Conservation (phyloP, 169 alveolate genomes). For the Toxoplasma gondii region DNA sequence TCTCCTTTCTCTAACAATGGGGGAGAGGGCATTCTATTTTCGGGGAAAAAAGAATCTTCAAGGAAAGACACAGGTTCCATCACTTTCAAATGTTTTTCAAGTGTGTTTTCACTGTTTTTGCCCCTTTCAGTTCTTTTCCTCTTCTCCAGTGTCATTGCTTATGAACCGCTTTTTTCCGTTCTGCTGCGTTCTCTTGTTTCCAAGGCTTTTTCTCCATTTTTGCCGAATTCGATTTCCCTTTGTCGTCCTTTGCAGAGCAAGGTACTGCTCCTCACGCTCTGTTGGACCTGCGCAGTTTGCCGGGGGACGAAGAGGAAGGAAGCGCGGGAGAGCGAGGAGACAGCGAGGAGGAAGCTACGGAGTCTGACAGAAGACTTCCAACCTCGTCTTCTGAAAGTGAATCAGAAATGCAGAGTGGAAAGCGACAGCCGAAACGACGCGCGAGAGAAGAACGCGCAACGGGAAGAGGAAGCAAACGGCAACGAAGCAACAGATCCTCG, state of each 20-base stretch:
- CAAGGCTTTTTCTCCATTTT: too few relatives aligned
- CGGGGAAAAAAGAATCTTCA: too few relatives aligned
- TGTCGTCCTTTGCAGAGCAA: neutral
- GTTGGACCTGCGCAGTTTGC: neutral
- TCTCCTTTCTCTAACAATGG: too few relatives aligned
- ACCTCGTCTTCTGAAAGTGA: neutral
- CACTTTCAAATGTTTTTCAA: too few relatives aligned
- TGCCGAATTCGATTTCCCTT: too few relatives aligned
- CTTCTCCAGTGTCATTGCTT: too few relatives aligned
- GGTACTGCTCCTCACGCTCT: neutral
- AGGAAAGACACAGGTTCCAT: too few relatives aligned
- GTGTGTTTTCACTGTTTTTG: too few relatives aligned
- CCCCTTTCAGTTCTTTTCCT: too few relatives aligned
- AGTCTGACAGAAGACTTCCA: neutral
- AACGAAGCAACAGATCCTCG: neutral
- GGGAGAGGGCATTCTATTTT: too few relatives aligned
- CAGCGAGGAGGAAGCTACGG: neutral
- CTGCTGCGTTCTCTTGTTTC: too few relatives aligned
- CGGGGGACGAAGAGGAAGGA: neutral
- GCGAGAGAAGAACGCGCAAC: neutral
- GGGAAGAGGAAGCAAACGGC: neutral
- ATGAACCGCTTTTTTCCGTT: too few relatives aligned
- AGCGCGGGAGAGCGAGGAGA: neutral
- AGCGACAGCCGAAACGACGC: neutral
- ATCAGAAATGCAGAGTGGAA: neutral